Percentiles rank a stretch among this genome's conserved stretches.
Evolutionary conservation across 148 eudicot species (phyloP).

Genomic region (Heliosperma pusillum): DNA sequence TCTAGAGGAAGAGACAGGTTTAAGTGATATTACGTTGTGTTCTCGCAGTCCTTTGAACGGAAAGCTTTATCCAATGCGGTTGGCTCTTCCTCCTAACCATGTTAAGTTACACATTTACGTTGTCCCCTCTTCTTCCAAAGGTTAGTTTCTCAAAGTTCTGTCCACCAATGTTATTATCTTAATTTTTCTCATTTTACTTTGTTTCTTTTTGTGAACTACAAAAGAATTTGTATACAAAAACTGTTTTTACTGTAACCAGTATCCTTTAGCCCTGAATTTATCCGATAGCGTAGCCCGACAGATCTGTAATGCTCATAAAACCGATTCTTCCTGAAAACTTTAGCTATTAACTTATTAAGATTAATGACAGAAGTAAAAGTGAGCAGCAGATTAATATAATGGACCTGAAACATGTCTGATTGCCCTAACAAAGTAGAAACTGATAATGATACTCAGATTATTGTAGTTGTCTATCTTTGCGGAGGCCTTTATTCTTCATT

Average conservation of each 20-base stretch:
- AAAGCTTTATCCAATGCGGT: constrained; percentile 67
- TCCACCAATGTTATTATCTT: too few species aligned
- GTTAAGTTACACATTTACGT: constrained; percentile 63
- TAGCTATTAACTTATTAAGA: constrained; percentile 11
- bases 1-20: constrained; percentile 75
- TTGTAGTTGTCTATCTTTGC: too few species aligned
- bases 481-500: too few species aligned
- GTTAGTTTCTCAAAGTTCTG: constrained; percentile 31
- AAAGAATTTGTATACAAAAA: too few species aligned
- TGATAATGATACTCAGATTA: not conserved
- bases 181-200: too few species aligned
- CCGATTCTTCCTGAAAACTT: not conserved
- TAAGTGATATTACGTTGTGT: constrained; percentile 52
- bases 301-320: not conserved
- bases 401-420: not conserved
- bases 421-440: not conserved
- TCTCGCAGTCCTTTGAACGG: constrained; percentile 60
- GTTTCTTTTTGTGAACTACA: too few species aligned
- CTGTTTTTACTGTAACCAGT: too few species aligned
- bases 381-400: not conserved
- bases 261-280: too few species aligned
- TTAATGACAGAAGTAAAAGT: constrained; percentile 2
- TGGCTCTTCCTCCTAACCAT: constrained; percentile 85
- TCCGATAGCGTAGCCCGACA: not conserved
- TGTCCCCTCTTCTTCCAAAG: constrained; percentile 68